Percentiles rank a stretch among this genome's conserved stretches.
phyloP scores from a whole-genome alignment of 257 asterid genomes.

The Solanum bukasovii region DNA sequence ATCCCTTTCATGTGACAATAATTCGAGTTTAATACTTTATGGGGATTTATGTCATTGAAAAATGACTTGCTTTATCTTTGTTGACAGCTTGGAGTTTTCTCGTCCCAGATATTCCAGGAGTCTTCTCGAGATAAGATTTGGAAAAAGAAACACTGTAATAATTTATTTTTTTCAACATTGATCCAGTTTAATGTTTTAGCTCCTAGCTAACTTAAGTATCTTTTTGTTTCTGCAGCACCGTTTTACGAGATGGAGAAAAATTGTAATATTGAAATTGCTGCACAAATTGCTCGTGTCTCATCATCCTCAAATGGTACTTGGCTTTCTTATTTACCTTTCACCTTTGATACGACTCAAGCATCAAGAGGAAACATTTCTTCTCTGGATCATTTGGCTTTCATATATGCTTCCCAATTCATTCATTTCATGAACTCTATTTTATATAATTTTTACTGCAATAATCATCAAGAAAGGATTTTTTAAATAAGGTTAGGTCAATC shows the following conservation, averaged over 20 bases:
- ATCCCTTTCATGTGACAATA: not conserved
- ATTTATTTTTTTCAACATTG: not conserved
- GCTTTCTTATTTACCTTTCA: slow-evolving; percentile 1
- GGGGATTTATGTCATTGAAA: not conserved
- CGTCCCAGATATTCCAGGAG: slow-evolving; percentile 96
- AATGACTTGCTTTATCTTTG: slow-evolving; percentile 1
- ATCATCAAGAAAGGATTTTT: not conserved
- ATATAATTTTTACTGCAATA: not conserved
- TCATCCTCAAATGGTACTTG: slow-evolving; percentile 60
- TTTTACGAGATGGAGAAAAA: slow-evolving; percentile 93
- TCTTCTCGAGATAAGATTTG: slow-evolving; percentile 88
- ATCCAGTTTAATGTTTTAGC: not conserved
- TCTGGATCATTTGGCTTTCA: not conserved
- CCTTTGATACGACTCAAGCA: not conserved
- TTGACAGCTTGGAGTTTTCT: slow-evolving; percentile 90
- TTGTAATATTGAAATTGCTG: slow-evolving; percentile 91
- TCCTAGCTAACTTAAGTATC: slow-evolving; percentile 11
- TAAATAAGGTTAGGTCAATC: not conserved
- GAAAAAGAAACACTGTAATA: slow-evolving; percentile 82
- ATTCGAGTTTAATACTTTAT: not conserved
- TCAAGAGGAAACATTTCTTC: not conserved
- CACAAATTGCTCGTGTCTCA: slow-evolving; percentile 65
- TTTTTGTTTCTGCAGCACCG: slow-evolving; percentile 50
- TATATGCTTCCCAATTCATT: not conserved
- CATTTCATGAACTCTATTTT: not conserved